Evolutionary conservation across 768 basidiomycete genomes (phyloP), one percentile per base, ranked within the genome.

Genomic region (Sporobolomyces pararoseus): DNA sequence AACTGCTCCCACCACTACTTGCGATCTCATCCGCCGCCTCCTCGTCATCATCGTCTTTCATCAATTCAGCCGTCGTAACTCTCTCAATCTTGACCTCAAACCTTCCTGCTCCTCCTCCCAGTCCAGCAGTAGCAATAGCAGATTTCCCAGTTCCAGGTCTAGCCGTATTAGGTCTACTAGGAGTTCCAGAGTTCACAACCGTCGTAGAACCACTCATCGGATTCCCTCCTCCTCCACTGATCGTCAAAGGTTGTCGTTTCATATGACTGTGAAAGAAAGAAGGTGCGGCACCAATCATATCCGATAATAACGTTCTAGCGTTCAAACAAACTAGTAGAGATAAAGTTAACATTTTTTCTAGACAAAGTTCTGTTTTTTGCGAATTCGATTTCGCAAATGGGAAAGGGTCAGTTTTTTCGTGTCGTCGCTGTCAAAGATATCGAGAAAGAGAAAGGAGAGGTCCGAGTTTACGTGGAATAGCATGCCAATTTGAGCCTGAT

Each of bases 261-360:
- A 61, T 19, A 19, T 49, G 46, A 3, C 46, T 49, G 31, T 49
- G 59, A n/a, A 61, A 61, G 32, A 47, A 49, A 4, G 37, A 10
- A 13, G 52, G 42, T 13, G 31, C 68, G 55, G 58, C 31, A 37
- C 55, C 68, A 42, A 64, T 63, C 57, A 70, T 58, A 49, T 63
- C 68, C 37, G 49, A n/a, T 14, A 70, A 42, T 29, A 70, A 57
- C 31, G 50, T 51, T 4, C 63, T 61, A 1, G 68, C 63, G 57
- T 64, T 64, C 37, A 63, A 57, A 25, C 53, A 57, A 42, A 70
- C 39, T 29, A 70, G 57, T 50, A 70, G 63, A 3, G 68, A 70
- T 9, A 42, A 17, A 17, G 39, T 42, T 42, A 42, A 42, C 39
- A 42, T 42, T 42, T 42, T 42, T 42, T 42, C 10, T 42, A 42